Evolutionary conservation across 306 rosid genomes (phyloP), one percentile per base, ranked within the genome.

Genomic region (Corylus heterophylla): DNA sequence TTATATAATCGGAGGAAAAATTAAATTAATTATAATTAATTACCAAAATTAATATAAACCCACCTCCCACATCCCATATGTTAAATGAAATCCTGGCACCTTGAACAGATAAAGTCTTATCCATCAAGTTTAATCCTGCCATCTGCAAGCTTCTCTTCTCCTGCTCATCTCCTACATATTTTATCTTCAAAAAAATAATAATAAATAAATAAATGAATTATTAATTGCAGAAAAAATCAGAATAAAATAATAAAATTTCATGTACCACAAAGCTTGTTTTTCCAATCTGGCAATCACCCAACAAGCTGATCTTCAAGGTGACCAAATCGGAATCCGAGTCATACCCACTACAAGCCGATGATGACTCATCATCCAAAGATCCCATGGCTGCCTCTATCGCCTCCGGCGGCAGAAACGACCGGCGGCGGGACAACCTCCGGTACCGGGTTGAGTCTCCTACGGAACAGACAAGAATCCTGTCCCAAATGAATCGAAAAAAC

Each of bases 11-110:
- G 39, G 16, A 78, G 44, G 44, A 39, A 42, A 73, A 27, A 17
- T 2, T 5, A 76, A 61, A 52, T 5, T 18, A 45, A 17, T 22
- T 17, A 8, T 44, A 67, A 80, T 3, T 42, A 6, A 39, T 1
- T 1, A 42, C 7, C 66, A 78, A 76, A 63, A 48, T 79, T 14
- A 56, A 20, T 62, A 54, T 62, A 54, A 69, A 49, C 77, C 4
- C 54, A 95, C 99, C 99, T 85, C 90, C 91, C 51, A 95, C 99
- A 80, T 95, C 99, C 99, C 98, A 95, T 31, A 95, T 79, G 58
- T 85, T 83, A 58, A 91, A 89, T 8, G 97, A 93, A 88, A 95
- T 95, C 52, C 90, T 78, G 51, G 97, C 97, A 69, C 90, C 97
- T 81, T 88, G 84, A 71, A 95, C 95, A 61, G 74, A 76, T 56